Percentiles rank a stretch among this genome's conserved stretches.
phyloP scores from a whole-genome alignment of 2,329 filamentous ascomycete genomes.

The Sporothrix euskadiensis region DNA sequence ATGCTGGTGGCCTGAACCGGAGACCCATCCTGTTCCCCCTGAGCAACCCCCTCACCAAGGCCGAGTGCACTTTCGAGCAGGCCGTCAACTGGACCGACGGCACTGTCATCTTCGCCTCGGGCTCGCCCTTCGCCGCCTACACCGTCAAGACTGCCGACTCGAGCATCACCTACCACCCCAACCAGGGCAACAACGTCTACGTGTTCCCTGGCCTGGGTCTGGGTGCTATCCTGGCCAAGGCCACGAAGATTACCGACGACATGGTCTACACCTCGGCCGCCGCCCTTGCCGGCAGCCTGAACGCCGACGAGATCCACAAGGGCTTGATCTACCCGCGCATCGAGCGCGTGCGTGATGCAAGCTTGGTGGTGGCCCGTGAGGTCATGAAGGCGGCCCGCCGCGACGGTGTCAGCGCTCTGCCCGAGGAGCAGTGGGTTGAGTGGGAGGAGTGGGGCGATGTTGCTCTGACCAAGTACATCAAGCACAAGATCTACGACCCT shows the following conservation, averaged over 20 bases:
- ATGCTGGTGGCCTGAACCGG: constrained; percentile 66
- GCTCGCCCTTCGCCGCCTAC: constrained; percentile 82
- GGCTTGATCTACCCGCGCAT: constrained; percentile 91
- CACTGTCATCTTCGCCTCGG: constrained; percentile 88
- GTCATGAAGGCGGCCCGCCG: constrained; percentile 90
- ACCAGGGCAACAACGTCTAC: constrained; percentile 85
- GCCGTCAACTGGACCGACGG: constrained; percentile 90
- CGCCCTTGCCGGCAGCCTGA: constrained; percentile 75
- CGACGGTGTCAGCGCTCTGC: constrained; percentile 71
- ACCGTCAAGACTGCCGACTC: constrained; percentile 62
- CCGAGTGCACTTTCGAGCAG: constrained; percentile 95
- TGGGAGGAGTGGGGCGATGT: constrained; percentile 73
- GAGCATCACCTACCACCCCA: constrained; percentile 69
- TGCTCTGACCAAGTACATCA: constrained; percentile 60
- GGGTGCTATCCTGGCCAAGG: constrained; percentile 87
- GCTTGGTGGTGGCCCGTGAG: constrained; percentile 79
- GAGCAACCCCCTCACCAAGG: constrained; percentile 93
- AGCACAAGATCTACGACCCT: constrained; percentile 63
- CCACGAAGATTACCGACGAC: constrained; percentile 80
- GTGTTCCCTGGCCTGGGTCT: constrained; percentile 96
- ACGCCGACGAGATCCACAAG: constrained; percentile 74
- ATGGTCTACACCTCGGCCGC: constrained; percentile 97
- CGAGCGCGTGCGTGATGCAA: constrained; percentile 87
- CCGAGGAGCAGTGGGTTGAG: constrained; percentile 68
- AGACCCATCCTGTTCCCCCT: constrained; percentile 92